phyloP scores from a whole-genome alignment of 768 basidiomycete species.

The Lactifluus subvellereus region DNA sequence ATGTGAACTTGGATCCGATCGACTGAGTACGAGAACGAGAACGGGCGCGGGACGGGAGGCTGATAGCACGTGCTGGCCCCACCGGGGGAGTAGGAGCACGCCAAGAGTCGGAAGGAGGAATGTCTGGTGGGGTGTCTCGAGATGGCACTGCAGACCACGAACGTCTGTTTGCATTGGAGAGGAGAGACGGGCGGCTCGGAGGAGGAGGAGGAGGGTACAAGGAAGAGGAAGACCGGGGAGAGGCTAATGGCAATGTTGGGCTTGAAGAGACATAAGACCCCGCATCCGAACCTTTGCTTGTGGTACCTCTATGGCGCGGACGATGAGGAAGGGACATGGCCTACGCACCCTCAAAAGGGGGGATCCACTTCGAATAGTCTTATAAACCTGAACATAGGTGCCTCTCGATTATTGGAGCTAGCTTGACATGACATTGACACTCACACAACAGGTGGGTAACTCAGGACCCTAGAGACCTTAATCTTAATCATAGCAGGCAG shows the following conservation, averaged over 20 bases:
- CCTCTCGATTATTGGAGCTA: background rate
- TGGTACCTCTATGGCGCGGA: slow-evolving; percentile 21
- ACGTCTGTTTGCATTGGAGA: slow-evolving; percentile 9
- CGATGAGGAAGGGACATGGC: slow-evolving; percentile 24
- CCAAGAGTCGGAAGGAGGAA: slow-evolving; percentile 30
- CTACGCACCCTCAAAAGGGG: background rate
- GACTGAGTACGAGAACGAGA: background rate
- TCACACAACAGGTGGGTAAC: background rate
- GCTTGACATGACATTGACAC: no score
- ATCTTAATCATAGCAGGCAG: background rate
- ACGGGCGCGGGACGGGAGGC: slow-evolving; percentile 15
- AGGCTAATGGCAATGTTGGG: slow-evolving; percentile 13
- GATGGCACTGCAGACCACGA: slow-evolving; percentile 24
- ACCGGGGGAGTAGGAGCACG: slow-evolving; percentile 26
- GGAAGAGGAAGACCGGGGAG: slow-evolving; percentile 19
- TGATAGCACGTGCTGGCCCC: slow-evolving; percentile 23
- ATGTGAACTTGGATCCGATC: slow-evolving; percentile 1
- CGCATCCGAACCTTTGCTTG: slow-evolving; percentile 23
- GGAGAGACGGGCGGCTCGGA: slow-evolving; percentile 13
- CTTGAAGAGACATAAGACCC: slow-evolving; percentile 18
- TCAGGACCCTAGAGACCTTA: slow-evolving; percentile 3
- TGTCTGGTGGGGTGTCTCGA: slow-evolving; percentile 22
- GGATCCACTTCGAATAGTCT: background rate
- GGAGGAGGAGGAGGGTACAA: slow-evolving; percentile 18
- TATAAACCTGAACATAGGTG: background rate